These are phyloP conservation scores for Rubus parviflorus DNA, from an alignment of 306 rosid species.

Conservation along the genomic window DNA sequence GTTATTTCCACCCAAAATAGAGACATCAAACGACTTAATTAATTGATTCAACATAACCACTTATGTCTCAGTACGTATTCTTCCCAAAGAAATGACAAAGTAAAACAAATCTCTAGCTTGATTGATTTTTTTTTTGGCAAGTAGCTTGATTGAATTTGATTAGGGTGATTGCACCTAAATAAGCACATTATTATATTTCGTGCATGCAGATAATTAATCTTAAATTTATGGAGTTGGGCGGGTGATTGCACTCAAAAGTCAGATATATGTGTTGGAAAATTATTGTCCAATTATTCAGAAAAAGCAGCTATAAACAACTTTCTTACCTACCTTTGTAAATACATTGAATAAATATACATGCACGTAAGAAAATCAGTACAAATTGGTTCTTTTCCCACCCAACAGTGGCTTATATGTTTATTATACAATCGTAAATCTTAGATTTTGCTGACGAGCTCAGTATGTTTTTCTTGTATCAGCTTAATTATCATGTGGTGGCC, in stretches of 20 bases:
- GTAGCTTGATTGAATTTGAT: not conserved
- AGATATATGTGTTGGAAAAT: not conserved
- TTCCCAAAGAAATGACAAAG: not conserved
- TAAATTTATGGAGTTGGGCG: not conserved
- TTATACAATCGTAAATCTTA: not conserved
- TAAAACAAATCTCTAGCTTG: not conserved
- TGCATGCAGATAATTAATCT: not conserved
- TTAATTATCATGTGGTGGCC: not conserved
- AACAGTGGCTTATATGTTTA: not conserved
- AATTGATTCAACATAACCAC: not conserved
- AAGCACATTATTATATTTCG: not conserved
- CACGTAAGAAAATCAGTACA: not conserved
- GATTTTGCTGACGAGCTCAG: not conserved
- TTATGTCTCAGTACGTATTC: too few species aligned
- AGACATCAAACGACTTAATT: not conserved
- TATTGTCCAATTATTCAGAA: conserved; percentile 28
- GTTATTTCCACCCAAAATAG: not conserved
- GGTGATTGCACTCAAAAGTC: conserved; percentile 16
- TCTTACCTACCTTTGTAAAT: conserved; percentile 23
- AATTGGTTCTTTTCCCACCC: conserved; percentile 26
- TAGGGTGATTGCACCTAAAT: too few species aligned
- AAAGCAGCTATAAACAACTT: conserved; percentile 24
- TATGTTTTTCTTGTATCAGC: not conserved
- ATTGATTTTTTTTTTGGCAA: too few species aligned
- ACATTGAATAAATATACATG: conserved; percentile 19